Conservation (phyloP, 2,329 filamentous ascomycete genomes). For the Tolypocladium amazonense region DNA sequence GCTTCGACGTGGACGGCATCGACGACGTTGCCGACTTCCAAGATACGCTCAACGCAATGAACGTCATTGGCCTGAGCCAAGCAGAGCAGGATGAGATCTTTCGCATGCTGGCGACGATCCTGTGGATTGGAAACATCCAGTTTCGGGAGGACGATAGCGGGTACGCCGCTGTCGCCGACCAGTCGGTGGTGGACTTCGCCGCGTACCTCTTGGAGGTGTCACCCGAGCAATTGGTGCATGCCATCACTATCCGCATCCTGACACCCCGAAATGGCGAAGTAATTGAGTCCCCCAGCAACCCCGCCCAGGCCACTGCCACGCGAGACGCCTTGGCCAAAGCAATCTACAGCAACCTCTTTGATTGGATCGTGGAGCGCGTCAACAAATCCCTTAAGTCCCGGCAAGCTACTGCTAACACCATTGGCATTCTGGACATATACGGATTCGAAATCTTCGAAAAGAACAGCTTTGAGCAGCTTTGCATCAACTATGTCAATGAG, state of each 20-base stretch:
- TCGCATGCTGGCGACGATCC: slow-evolving; percentile 79
- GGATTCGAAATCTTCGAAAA: slow-evolving; percentile 99
- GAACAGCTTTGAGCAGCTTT: slow-evolving; percentile 97
- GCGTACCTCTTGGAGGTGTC: slow-evolving; percentile 90
- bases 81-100: slow-evolving; percentile 93
- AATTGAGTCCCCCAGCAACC: slow-evolving; percentile 71
- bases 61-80: slow-evolving; percentile 79
- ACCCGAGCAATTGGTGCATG: slow-evolving; percentile 67
- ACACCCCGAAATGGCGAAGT: slow-evolving; percentile 55
- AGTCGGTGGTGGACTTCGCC: slow-evolving; percentile 87
- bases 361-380: slow-evolving; percentile 93
- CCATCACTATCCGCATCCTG: slow-evolving; percentile 80
- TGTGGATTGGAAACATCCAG: slow-evolving; percentile 92
- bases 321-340: slow-evolving; percentile 87
- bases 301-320: slow-evolving; percentile 74
- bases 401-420: slow-evolving; percentile 67
- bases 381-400: slow-evolving; percentile 79
- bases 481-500: slow-evolving; percentile 99
- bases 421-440: slow-evolving; percentile 97
- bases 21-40: slow-evolving; percentile 82
- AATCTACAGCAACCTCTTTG: slow-evolving; percentile 96
- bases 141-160: slow-evolving; percentile 84
- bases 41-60: slow-evolving; percentile 91
- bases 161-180: slow-evolving; percentile 77
- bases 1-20: slow-evolving; percentile 86